phyloP scores from a whole-genome alignment of 2,329 filamentous ascomycete species.

The Dactylellina parvicollis region DNA sequence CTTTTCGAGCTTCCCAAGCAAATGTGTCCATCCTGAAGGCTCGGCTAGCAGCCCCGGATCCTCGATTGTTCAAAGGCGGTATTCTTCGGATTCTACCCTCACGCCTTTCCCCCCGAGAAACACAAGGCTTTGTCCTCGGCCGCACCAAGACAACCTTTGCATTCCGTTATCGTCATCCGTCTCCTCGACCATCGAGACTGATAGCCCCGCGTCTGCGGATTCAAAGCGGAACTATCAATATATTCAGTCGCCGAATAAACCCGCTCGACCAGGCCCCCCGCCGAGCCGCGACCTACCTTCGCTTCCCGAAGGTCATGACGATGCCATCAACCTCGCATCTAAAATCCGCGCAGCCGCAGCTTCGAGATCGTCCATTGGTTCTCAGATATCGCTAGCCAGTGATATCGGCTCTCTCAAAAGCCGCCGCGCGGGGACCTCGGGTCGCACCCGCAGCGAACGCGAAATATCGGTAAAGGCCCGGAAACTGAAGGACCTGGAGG shows the following conservation, averaged over 20 bases:
- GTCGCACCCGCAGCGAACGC: slow-evolving; percentile 36
- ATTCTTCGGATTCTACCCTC: slow-evolving; percentile 42
- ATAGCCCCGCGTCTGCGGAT: not conserved
- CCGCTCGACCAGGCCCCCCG: slow-evolving; percentile 56
- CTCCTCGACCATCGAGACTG: not conserved
- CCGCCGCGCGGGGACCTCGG: slow-evolving; percentile 18
- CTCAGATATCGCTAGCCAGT: slow-evolving; percentile 35
- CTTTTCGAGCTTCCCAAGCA: not conserved
- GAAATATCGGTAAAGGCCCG: slow-evolving; percentile 45
- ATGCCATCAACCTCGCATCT: slow-evolving; percentile 44
- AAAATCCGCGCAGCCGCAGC: slow-evolving; percentile 50
- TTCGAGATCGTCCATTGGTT: slow-evolving; percentile 39
- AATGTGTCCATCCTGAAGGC: slow-evolving; percentile 3
- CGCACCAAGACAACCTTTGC: slow-evolving; percentile 26
- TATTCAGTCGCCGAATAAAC: slow-evolving; percentile 33
- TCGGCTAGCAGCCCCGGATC: not conserved
- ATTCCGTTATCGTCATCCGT: slow-evolving; percentile 9
- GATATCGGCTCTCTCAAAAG: slow-evolving; percentile 40
- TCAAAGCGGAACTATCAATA: slow-evolving; percentile 21
- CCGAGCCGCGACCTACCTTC: slow-evolving; percentile 57
- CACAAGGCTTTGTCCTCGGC: slow-evolving; percentile 20
- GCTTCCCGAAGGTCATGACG: slow-evolving; percentile 56
- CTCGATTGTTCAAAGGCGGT: slow-evolving; percentile 22
- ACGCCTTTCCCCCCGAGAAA: slow-evolving; percentile 19
- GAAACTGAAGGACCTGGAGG: slow-evolving; percentile 45